These are phyloP conservation scores for Cladorrhinum sp. DNA, from an alignment of 2,329 filamentous ascomycete species.

Conservation along the genomic window DNA sequence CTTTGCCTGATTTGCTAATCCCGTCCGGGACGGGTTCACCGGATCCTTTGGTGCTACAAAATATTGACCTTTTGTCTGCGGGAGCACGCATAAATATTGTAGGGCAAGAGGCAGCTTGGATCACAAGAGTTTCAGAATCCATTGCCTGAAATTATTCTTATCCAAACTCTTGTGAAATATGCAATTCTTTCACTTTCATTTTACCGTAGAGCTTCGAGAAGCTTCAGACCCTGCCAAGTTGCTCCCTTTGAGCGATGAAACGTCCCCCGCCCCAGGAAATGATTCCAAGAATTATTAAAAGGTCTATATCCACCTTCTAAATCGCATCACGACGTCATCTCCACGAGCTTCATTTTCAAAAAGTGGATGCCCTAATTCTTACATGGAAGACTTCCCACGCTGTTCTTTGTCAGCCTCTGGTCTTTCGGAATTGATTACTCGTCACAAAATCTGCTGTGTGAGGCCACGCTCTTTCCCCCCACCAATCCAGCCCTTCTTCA, in stretches of 20 bases:
- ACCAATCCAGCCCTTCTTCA: neutral
- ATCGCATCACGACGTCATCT: neutral
- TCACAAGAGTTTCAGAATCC: neutral
- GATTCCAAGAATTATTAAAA: too few relatives aligned
- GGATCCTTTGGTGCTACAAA: constrained; percentile 7
- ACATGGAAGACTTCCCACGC: too few relatives aligned
- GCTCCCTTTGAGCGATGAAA: neutral
- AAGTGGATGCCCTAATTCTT: neutral
- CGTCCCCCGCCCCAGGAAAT: neutral
- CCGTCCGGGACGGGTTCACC: neutral
- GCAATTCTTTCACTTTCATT: neutral
- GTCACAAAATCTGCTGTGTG: too few relatives aligned
- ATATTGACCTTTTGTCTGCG: neutral
- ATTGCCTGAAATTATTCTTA: neutral
- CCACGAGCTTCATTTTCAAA: neutral
- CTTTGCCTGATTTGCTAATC: constrained; percentile 8
- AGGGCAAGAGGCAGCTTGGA: neutral
- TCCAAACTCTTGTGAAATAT: too few relatives aligned
- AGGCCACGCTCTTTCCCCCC: neutral
- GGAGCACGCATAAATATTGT: neutral
- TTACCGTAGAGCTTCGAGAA: neutral
- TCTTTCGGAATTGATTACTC: too few relatives aligned
- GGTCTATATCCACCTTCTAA: neutral
- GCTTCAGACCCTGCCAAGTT: neutral
- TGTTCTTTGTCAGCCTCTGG: too few relatives aligned